Evolutionary conservation across 306 rosid genomes (phyloP).

Genomic region (Quercus variabilis): DNA sequence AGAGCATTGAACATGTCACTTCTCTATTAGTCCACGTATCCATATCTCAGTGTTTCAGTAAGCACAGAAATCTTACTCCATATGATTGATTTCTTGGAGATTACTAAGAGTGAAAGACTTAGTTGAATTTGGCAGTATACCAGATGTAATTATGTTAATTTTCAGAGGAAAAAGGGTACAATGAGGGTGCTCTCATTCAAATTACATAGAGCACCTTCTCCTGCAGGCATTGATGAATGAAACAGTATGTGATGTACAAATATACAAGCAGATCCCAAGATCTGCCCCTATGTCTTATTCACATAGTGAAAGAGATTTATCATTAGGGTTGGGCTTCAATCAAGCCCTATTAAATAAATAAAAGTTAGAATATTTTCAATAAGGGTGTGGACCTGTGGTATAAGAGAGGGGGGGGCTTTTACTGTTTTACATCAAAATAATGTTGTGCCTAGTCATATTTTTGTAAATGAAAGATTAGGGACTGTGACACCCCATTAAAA

Average conservation of each 20-base stretch:
- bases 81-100: slow-evolving; percentile 3
- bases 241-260: neutral
- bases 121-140: slow-evolving; percentile 16
- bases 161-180: neutral
- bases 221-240: neutral
- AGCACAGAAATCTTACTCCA: slow-evolving; percentile 11
- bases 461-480: too few relatives aligned
- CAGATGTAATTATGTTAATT: slow-evolving; percentile 7
- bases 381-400: too few relatives aligned
- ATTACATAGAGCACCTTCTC: neutral
- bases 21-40: slow-evolving; percentile 21
- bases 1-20: neutral
- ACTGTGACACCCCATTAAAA: too few relatives aligned
- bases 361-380: too few relatives aligned
- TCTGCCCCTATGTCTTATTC: neutral
- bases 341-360: neutral
- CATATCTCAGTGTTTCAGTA: slow-evolving; percentile 39
- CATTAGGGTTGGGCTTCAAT: neutral
- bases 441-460: too few relatives aligned
- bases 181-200: neutral
- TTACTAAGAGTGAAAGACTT: slow-evolving; percentile 4
- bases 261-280: neutral
- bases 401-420: fast-evolving
- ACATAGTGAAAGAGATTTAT: neutral
- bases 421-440: too few relatives aligned